phyloP scores from a whole-genome alignment of 2,329 filamentous ascomycete genomes.

The Emmonsia crescens region DNA sequence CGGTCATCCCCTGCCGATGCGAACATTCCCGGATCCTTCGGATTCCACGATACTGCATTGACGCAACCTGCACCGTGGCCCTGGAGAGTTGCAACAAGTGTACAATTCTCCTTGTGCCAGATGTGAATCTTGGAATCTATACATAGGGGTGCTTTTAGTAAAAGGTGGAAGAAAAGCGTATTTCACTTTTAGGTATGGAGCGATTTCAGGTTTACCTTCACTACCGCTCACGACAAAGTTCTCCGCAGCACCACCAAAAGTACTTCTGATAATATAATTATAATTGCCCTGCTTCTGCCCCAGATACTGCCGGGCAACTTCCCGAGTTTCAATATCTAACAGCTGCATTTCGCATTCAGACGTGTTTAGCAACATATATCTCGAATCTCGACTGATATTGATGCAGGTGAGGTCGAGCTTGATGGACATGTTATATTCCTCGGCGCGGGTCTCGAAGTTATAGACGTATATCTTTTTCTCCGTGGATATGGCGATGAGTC shows the following conservation, averaged over 20 bases:
- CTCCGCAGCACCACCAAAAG: conserved; percentile 82
- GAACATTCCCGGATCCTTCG: conserved; percentile 68
- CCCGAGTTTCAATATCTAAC: conserved; percentile 62
- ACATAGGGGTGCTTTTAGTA: conserved; percentile 13
- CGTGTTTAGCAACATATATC: conserved; percentile 70
- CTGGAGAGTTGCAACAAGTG: conserved; percentile 61
- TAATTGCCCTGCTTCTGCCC: conserved; percentile 66
- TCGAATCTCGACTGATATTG: conserved; percentile 70
- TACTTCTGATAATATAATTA: conserved; percentile 68
- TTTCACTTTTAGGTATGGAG: not conserved
- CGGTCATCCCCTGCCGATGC: conserved; percentile 85
- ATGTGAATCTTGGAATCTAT: conserved; percentile 64
- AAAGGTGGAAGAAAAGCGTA: not conserved
- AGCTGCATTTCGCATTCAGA: conserved; percentile 65
- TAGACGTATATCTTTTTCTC: conserved; percentile 66
- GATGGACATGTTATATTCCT: conserved; percentile 63
- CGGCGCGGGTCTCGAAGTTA: conserved; percentile 62
- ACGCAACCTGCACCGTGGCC: conserved; percentile 63
- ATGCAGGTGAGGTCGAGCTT: conserved; percentile 66
- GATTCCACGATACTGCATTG: conserved; percentile 85
- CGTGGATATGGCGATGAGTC: conserved; percentile 67
- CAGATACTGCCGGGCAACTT: conserved; percentile 61
- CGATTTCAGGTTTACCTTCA: conserved; percentile 51
- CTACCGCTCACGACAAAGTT: conserved; percentile 87
- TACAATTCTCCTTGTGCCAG: conserved; percentile 79